Percentiles rank a stretch among this genome's conserved stretches.
phyloP scores from a whole-genome alignment of 164 flowering plant species.

The Malania oleifera region DNA sequence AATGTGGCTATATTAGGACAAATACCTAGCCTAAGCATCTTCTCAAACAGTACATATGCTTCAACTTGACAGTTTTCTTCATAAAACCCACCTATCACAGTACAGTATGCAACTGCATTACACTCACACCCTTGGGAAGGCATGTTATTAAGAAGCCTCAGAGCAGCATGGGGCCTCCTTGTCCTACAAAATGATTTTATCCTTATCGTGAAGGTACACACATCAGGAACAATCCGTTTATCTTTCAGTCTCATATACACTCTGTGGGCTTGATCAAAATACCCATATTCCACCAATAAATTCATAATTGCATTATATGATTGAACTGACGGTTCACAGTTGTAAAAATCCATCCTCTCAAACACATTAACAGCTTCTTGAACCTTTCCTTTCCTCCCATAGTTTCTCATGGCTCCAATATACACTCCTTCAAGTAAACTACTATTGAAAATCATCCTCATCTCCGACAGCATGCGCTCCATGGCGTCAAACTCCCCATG shows the following conservation, averaged over 20 bases:
- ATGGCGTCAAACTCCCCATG: slow-evolving; percentile 69
- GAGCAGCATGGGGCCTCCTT: slow-evolving; percentile 64
- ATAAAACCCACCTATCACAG: slow-evolving; percentile 75
- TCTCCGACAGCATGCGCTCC: slow-evolving; percentile 56
- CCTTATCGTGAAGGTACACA: slow-evolving; percentile 70
- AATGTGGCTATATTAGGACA: slow-evolving; percentile 62
- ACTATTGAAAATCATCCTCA: slow-evolving; percentile 53
- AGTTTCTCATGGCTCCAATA: slow-evolving; percentile 57
- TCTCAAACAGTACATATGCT: slow-evolving; percentile 58
- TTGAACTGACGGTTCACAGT: slow-evolving; percentile 59
- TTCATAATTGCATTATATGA: slow-evolving; percentile 83
- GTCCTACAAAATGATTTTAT: slow-evolving; percentile 87
- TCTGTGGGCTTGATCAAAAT: slow-evolving; percentile 73
- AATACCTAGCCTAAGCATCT: slow-evolving; percentile 56
- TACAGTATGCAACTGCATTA: slow-evolving; percentile 81
- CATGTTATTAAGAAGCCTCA: slow-evolving; percentile 81
- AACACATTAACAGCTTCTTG: slow-evolving; percentile 80
- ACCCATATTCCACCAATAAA: slow-evolving; percentile 63
- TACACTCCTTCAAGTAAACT: slow-evolving; percentile 70
- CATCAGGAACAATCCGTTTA: slow-evolving; percentile 73
- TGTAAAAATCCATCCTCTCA: slow-evolving; percentile 85
- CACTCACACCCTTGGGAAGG: slow-evolving; percentile 51
- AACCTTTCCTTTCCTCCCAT: slow-evolving; percentile 67
- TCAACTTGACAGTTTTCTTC: slow-evolving; percentile 39
- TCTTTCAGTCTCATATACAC: slow-evolving; percentile 75